Conservation (phyloP, 805 yeast species). For the Candida silvicultrix region DNA sequence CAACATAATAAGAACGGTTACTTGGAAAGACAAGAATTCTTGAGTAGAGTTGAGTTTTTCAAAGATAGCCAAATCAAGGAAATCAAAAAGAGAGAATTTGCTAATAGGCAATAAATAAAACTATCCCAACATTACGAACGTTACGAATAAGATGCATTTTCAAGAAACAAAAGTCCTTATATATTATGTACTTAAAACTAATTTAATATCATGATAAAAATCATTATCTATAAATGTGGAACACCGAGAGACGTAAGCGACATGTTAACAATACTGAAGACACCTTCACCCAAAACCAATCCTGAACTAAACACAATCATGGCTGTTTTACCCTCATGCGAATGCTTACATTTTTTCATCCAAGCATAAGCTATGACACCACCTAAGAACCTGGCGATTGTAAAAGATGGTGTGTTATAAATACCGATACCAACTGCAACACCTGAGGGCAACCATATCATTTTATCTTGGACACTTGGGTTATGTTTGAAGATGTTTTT, state of each 20-base stretch:
- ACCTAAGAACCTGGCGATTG: slow-evolving; percentile 88
- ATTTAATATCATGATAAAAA: too few relatives aligned
- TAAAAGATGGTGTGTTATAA: slow-evolving; percentile 89
- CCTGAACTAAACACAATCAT: slow-evolving; percentile 91
- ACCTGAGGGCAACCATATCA: slow-evolving; percentile 78
- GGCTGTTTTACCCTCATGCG: slow-evolving; percentile 49
- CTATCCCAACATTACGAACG: neutral
- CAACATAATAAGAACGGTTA: slow-evolving; percentile 85
- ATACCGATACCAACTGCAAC: slow-evolving; percentile 97
- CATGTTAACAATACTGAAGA: slow-evolving; percentile 80
- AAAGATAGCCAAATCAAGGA: slow-evolving; percentile 33
- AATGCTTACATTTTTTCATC: slow-evolving; percentile 34
- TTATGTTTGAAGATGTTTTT: slow-evolving; percentile 47
- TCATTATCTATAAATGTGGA: slow-evolving; percentile 41
- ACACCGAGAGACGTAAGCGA: slow-evolving; percentile 61
- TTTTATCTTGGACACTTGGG: slow-evolving; percentile 29
- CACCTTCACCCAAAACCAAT: slow-evolving; percentile 88
- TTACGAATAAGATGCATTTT: too few relatives aligned
- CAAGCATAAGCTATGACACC: slow-evolving; percentile 64
- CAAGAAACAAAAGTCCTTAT: too few relatives aligned
- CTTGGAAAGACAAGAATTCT: slow-evolving; percentile 85
- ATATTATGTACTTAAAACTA: too few relatives aligned
- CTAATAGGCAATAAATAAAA: slow-evolving; percentile 12
- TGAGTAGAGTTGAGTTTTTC: slow-evolving; percentile 58
- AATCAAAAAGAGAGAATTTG: slow-evolving; percentile 28